Percentiles rank a stretch among this genome's conserved stretches.
These are phyloP conservation scores for Aleurites moluccanus DNA, from an alignment of 441 rosid species.

Conservation along the genomic window DNA sequence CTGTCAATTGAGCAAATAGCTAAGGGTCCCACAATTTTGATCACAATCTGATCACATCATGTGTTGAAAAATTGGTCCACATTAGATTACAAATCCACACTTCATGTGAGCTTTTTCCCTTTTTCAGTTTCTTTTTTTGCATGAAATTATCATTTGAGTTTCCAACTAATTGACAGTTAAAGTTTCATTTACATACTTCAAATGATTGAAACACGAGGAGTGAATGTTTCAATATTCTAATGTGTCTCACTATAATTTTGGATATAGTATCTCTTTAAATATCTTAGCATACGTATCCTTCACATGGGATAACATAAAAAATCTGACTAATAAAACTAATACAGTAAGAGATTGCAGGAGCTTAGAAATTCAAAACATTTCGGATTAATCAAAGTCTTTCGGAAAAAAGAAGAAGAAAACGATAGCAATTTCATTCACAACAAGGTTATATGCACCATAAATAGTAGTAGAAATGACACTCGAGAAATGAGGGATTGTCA, in stretches of 20 bases:
- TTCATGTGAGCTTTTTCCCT: background rate
- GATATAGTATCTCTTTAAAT: background rate
- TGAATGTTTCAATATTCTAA: slow-evolving; percentile 6
- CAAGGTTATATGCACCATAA: background rate
- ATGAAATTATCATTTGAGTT: background rate
- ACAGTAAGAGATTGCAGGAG: background rate
- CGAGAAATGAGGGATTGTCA: background rate
- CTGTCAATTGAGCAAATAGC: slow-evolving; percentile 9
- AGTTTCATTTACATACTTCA: background rate
- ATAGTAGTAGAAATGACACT: background rate
- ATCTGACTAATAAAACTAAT: background rate
- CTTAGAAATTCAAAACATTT: background rate
- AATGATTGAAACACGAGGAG: background rate
- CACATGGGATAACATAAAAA: background rate
- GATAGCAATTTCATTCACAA: background rate
- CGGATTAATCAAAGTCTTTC: no score
- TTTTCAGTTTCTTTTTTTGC: no score
- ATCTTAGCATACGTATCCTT: background rate
- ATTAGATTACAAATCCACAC: slow-evolving; percentile 18
- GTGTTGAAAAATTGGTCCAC: slow-evolving; percentile 14
- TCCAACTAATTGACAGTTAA: background rate
- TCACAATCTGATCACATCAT: slow-evolving; percentile 10
- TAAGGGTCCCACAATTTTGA: slow-evolving; percentile 17
- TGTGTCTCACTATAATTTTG: background rate
- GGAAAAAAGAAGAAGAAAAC: no score